These are phyloP conservation scores for Lactarius deliciosus DNA, from an alignment of 768 basidiomycete genomes.

Conservation along the genomic window DNA sequence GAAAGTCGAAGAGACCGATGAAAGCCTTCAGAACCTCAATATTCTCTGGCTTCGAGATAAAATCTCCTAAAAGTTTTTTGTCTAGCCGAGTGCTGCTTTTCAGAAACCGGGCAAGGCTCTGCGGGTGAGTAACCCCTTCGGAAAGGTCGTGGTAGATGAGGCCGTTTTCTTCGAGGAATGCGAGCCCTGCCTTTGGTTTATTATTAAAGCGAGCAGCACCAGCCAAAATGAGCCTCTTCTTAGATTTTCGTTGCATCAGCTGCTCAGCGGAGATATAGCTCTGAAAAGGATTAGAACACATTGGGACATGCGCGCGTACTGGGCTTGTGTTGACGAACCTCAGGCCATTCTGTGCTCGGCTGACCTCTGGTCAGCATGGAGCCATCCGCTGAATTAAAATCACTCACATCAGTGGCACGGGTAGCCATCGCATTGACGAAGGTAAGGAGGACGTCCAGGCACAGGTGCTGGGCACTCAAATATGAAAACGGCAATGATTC, in stretches of 20 bases:
- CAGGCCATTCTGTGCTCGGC: constrained; percentile 57
- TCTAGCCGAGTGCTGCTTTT: constrained; percentile 84
- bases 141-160: constrained; percentile 74
- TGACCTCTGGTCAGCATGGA: constrained; percentile 20
- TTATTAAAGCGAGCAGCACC: constrained; percentile 87
- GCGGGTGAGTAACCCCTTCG: constrained; percentile 52
- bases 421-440: constrained; percentile 88
- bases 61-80: constrained; percentile 93
- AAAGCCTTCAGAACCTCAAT: constrained; percentile 83
- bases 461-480: constrained; percentile 79
- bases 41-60: constrained; percentile 86
- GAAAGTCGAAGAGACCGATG: constrained; percentile 86
- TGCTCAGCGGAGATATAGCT: constrained; percentile 54
- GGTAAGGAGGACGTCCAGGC: constrained; percentile 81
- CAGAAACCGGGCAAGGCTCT: constrained; percentile 81
- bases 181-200: constrained; percentile 88
- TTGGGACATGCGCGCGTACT: not conserved
- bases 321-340: constrained; percentile 44
- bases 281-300: constrained; percentile 38
- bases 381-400: constrained; percentile 2
- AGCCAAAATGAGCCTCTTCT: constrained; percentile 80
- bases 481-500: constrained; percentile 62
- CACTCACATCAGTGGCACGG: constrained; percentile 52
- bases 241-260: constrained; percentile 69
- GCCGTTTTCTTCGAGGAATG: constrained; percentile 91